These are phyloP conservation scores for Sporothrix phasma DNA, from an alignment of 2,329 filamentous ascomycete genomes.

Conservation along the genomic window DNA sequence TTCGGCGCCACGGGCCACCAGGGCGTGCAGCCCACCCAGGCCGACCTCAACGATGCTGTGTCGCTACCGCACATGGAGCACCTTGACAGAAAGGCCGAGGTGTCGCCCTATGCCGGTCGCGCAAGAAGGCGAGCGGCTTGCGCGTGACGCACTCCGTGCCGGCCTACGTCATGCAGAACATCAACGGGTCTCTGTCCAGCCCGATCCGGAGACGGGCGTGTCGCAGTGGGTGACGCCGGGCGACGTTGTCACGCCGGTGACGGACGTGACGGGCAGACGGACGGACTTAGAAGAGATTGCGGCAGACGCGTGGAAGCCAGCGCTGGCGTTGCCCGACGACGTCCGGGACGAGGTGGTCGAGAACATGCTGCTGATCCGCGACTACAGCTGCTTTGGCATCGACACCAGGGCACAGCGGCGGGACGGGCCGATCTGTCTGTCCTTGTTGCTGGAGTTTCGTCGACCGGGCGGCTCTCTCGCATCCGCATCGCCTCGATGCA, in stretches of 20 bases:
- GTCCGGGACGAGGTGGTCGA: neutral
- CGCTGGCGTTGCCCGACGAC: neutral
- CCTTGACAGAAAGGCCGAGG: slow-evolving; percentile 48
- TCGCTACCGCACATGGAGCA: slow-evolving; percentile 37
- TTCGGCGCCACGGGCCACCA: slow-evolving; percentile 24
- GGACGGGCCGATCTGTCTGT: too few species aligned
- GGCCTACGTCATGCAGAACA: slow-evolving; percentile 45
- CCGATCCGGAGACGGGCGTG: slow-evolving; percentile 22
- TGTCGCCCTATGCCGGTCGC: slow-evolving; percentile 41
- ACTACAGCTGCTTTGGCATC: slow-evolving; percentile 41
- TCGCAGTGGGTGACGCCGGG: slow-evolving; percentile 1
- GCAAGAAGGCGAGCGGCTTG: slow-evolving; percentile 35
- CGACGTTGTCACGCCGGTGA: neutral
- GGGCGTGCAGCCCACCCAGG: slow-evolving; percentile 40
- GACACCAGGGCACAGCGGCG: slow-evolving; percentile 21
- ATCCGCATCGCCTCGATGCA: too few species aligned
- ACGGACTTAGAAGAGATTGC: neutral
- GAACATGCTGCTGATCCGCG: slow-evolving; percentile 37
- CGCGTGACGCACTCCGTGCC: slow-evolving; percentile 36
- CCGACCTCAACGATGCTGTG: slow-evolving; percentile 38
- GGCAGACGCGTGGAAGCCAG: neutral
- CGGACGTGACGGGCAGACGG: neutral
- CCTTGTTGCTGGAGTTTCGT: too few species aligned
- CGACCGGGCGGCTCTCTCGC: too few species aligned
- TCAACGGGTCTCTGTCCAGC: slow-evolving; percentile 25